Conservation (phyloP, 192 early-diverging fungal species). For the Endogone sp. region DNA sequence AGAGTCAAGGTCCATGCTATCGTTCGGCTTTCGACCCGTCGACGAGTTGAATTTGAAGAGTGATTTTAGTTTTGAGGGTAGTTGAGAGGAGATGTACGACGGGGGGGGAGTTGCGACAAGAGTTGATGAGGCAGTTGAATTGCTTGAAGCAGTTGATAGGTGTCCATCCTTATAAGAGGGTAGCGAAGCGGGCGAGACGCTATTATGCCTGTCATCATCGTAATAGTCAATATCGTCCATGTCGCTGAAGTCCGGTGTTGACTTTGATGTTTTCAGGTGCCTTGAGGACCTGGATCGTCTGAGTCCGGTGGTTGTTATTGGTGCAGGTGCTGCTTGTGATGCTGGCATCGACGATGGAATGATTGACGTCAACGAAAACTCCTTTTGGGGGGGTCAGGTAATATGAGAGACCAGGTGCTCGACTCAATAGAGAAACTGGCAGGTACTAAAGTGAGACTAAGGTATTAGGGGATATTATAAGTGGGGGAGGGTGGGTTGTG, state of each 20-base stretch:
- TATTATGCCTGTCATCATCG: not conserved
- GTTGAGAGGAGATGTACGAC: constrained; percentile 25
- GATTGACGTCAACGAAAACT: not conserved
- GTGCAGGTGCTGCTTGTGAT: not conserved
- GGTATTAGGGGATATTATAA: no score
- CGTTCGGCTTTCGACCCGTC: not conserved
- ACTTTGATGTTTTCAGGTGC: not conserved
- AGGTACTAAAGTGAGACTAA: no score
- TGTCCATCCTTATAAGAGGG: not conserved
- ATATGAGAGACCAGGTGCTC: not conserved
- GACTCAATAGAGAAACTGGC: not conserved
- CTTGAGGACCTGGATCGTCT: not conserved
- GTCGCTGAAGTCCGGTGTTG: not conserved
- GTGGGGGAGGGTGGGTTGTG: no score
- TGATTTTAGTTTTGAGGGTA: constrained; percentile 27
- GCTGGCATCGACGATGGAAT: not conserved
- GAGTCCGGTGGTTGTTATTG: not conserved
- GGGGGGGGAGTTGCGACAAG: constrained; percentile 16
- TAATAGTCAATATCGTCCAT: not conserved
- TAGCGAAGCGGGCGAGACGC: not conserved
- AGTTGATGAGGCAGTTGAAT: not conserved
- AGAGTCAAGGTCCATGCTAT: not conserved
- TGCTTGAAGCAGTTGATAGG: not conserved
- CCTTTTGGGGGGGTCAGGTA: not conserved
- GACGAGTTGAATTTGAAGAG: constrained; percentile 17